Percentiles rank a stretch among this genome's conserved stretches.
These are phyloP conservation scores for Iberis pinnata DNA, from an alignment of 345 rosid genomes.

Conservation along the genomic window DNA sequence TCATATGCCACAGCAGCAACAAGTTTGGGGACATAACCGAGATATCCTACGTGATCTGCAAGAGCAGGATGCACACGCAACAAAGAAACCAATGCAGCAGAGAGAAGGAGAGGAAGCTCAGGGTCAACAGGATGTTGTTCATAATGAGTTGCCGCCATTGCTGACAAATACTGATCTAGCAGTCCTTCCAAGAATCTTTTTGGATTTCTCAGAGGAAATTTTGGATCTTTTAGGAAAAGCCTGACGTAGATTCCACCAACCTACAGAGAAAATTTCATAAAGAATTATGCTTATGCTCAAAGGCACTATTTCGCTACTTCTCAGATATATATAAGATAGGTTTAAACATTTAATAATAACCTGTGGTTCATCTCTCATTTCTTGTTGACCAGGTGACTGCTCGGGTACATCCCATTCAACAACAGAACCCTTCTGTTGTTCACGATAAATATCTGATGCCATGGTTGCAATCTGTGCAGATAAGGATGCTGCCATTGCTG, in stretches of 20 bases:
- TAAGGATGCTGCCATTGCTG: conserved; percentile 96
- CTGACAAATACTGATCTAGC: conserved; percentile 84
- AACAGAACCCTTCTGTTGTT: conserved; percentile 88
- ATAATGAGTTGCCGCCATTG: conserved; percentile 89
- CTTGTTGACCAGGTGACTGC: conserved; percentile 88
- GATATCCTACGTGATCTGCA: conserved; percentile 96
- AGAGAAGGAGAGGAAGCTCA: conserved; percentile 90
- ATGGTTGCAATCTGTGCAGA: conserved; percentile 93
- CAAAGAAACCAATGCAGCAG: conserved; percentile 97
- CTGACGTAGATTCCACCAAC: conserved; percentile 95
- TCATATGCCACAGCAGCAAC: conserved; percentile 96
- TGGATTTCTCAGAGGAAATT: conserved; percentile 94
- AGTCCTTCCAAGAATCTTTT: conserved; percentile 96
- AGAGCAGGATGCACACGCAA: conserved; percentile 97
- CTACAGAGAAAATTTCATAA: conserved; percentile 36
- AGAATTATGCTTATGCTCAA: conserved; percentile 5
- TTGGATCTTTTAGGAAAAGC: conserved; percentile 91
- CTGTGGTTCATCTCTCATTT: conserved; percentile 90
- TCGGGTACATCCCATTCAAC: conserved; percentile 98
- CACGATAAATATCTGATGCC: conserved; percentile 86
- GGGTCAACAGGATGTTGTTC: conserved; percentile 71
- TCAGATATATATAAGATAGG: conserved; percentile 1
- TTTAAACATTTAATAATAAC: conserved; percentile 30
- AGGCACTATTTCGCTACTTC: neutral
- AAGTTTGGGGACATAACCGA: conserved; percentile 97